Percentiles rank a stretch among this genome's conserved stretches.
These are phyloP conservation scores for Chamaecrista fasciculata DNA, from an alignment of 306 rosid genomes.

Conservation along the genomic window DNA sequence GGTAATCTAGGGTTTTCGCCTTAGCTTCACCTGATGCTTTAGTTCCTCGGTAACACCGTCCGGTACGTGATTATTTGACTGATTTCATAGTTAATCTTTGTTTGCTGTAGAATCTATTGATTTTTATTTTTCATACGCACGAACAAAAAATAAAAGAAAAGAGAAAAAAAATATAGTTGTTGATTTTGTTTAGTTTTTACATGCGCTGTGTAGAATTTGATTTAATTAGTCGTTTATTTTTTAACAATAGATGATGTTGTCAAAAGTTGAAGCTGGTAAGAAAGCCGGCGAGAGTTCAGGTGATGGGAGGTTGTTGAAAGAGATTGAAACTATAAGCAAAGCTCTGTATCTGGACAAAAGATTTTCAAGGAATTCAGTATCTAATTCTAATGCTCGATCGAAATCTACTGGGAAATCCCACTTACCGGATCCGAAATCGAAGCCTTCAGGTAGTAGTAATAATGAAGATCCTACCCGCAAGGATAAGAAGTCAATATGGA, in stretches of 20 bases:
- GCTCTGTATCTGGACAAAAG: constrained; percentile 44
- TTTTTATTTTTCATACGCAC: neutral
- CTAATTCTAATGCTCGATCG: constrained; percentile 23
- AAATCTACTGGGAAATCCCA: constrained; percentile 37
- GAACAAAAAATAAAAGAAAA: no score
- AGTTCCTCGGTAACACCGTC: constrained; percentile 26
- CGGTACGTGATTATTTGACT: constrained; percentile 59
- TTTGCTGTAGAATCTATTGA: neutral
- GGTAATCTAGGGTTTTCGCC: constrained; percentile 34
- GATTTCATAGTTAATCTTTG: neutral
- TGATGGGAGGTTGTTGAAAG: constrained; percentile 50
- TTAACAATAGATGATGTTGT: constrained; percentile 44
- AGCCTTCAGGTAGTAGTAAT: constrained; percentile 27
- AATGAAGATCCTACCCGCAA: constrained; percentile 47
- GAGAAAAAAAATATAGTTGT: no score
- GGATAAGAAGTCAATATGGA: constrained; percentile 88
- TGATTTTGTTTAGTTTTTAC: neutral
- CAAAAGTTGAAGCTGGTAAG: constrained; percentile 55
- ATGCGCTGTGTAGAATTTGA: constrained; percentile 15
- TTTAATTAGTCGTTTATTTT: neutral
- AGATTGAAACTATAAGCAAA: constrained; percentile 62
- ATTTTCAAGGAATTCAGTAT: constrained; percentile 36
- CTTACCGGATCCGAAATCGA: constrained; percentile 41
- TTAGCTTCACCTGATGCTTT: constrained; percentile 34
- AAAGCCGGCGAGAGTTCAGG: constrained; percentile 59